Evolutionary conservation across 164 flowering plant genomes (phyloP).

Genomic region (Paratinospora sagittata): DNA sequence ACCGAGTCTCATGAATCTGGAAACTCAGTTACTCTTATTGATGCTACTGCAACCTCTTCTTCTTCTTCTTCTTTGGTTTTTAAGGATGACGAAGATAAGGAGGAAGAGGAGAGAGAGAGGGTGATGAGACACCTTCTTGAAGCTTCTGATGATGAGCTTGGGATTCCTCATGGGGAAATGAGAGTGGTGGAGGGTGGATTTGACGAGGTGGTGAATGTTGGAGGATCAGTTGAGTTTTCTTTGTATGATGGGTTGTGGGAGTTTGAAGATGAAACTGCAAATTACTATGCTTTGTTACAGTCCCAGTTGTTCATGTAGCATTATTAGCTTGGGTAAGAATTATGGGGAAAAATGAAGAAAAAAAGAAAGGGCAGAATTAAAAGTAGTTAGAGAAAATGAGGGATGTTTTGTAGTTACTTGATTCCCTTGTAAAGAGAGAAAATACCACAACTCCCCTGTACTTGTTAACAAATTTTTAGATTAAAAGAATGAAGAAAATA

Average conservation of each 20-base stretch:
- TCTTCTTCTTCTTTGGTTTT: constrained; percentile 34
- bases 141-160: constrained; percentile 82
- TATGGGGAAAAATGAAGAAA: background rate
- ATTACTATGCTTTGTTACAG: constrained; percentile 20
- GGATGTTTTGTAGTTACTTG: background rate
- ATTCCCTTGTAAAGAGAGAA: background rate
- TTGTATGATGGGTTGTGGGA: constrained; percentile 36
- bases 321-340: background rate
- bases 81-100: background rate
- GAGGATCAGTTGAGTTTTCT: background rate
- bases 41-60: too few species aligned
- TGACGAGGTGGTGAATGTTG: background rate
- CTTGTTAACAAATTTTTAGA: background rate
- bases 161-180: constrained; percentile 42
- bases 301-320: constrained; percentile 16
- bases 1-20: too few species aligned
- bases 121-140: constrained; percentile 64
- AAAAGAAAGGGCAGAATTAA: background rate
- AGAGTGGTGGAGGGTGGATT: constrained; percentile 7
- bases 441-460: background rate
- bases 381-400: background rate
- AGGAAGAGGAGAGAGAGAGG: constrained; percentile 11
- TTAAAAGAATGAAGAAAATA: background rate
- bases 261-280: constrained; percentile 20
- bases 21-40: too few species aligned